Percentiles rank a stretch among this genome's conserved stretches.
Conservation (phyloP, 2,329 filamentous ascomycete species). For the Albifimbria verrucaria region DNA sequence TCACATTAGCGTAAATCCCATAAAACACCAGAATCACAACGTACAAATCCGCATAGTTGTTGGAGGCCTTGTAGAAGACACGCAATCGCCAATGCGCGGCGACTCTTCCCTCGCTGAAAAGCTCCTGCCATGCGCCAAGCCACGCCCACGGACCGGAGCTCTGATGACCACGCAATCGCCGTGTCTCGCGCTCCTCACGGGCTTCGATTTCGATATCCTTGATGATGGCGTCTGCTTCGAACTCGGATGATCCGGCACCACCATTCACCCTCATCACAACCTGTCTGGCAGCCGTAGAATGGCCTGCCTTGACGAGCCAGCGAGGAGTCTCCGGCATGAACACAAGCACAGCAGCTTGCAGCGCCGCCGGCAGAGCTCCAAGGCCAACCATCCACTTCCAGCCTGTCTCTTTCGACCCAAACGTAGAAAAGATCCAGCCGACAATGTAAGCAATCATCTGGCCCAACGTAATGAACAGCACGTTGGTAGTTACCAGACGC, state of each 20-base stretch:
- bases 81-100: constrained; percentile 77
- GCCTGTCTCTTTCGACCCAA: constrained; percentile 49
- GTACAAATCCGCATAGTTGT: constrained; percentile 79
- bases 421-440: constrained; percentile 70
- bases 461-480: constrained; percentile 80
- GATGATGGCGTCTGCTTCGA: constrained; percentile 57
- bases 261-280: constrained; percentile 67
- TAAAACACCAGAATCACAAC: not conserved
- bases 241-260: constrained; percentile 35
- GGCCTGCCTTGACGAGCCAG: constrained; percentile 73
- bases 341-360: constrained; percentile 67
- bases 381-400: constrained; percentile 94
- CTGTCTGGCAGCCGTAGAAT: constrained; percentile 55
- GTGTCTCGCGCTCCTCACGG: constrained; percentile 60
- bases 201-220: constrained; percentile 72
- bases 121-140: constrained; percentile 48
- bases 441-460: constrained; percentile 86
- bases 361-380: constrained; percentile 69
- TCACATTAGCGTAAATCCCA: constrained; percentile 2
- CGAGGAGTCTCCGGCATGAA: constrained; percentile 85
- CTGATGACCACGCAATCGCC: constrained; percentile 29
- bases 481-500: constrained; percentile 75
- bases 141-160: constrained; percentile 26
- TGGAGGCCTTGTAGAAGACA: constrained; percentile 84
- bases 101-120: constrained; percentile 59